A percentile compares a stretch with the other conserved stretches of the same genome.
These are phyloP conservation scores for Rhizopus microsporus DNA, from an alignment of 371 early-diverging fungal genomes.

Conservation along the genomic window DNA sequence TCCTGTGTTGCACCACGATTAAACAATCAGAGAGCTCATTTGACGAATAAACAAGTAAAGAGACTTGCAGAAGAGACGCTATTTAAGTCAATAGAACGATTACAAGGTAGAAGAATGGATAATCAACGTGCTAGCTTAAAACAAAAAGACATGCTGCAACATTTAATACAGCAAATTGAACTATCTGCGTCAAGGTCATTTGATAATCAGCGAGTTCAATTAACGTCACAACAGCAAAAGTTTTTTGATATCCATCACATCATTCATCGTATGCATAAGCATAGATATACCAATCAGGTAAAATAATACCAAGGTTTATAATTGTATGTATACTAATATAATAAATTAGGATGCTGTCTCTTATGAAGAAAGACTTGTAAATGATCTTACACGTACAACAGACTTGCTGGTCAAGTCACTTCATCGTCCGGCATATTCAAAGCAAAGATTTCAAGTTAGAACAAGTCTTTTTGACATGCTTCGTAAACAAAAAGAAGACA, in stretches of 20 bases:
- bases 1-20: constrained; percentile 48
- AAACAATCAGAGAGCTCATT: constrained; percentile 51
- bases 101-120: constrained; percentile 39
- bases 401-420: constrained; percentile 56
- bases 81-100: constrained; percentile 29
- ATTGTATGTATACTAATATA: constrained; percentile 1
- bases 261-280: constrained; percentile 27
- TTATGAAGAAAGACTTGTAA: constrained; percentile 40
- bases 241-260: constrained; percentile 25
- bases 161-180: constrained; percentile 24
- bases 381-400: constrained; percentile 50
- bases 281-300: constrained; percentile 37
- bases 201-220: constrained; percentile 33
- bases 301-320: constrained; percentile 17
- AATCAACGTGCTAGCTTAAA: constrained; percentile 31
- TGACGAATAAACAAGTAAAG: constrained; percentile 45
- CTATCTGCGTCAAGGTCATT: constrained; percentile 32
- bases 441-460: constrained; percentile 29
- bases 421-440: constrained; percentile 29
- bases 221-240: constrained; percentile 15
- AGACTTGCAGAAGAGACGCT: constrained; percentile 37
- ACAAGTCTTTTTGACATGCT: constrained; percentile 30
- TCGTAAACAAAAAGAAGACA: constrained; percentile 9
- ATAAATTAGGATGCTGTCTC: constrained; percentile 44
- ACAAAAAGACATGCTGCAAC: constrained; percentile 13